Evolutionary conservation across 1,139 yeast genomes (phyloP).

Genomic region (Ogataea hybrid): DNA sequence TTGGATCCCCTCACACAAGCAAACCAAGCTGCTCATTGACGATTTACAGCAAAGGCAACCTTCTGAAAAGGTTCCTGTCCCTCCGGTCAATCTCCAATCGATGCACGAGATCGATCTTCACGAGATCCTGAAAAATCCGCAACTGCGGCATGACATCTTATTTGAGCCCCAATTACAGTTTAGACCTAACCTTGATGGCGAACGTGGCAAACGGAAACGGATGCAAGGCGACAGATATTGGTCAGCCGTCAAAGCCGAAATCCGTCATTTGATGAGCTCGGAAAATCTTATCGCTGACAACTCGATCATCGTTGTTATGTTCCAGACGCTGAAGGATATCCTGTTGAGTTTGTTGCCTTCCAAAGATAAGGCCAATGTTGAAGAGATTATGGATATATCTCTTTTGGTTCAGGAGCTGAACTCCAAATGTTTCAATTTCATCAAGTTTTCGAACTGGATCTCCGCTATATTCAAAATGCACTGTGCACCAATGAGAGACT

Average conservation of each 20-base stretch:
- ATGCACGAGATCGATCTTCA: conserved; percentile 84
- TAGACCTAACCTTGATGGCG: conserved; percentile 90
- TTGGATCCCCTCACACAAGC: conserved; percentile 33
- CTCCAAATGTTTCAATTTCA: conserved; percentile 67
- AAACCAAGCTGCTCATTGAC: conserved; percentile 16
- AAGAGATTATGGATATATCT: conserved; percentile 76
- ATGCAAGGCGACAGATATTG: conserved; percentile 78
- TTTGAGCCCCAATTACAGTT: conserved; percentile 93
- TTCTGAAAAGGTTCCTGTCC: conserved; percentile 37
- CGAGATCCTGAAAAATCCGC: conserved; percentile 89
- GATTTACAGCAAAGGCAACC: conserved; percentile 22
- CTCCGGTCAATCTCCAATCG: conserved; percentile 84
- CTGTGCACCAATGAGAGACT: conserved; percentile 96
- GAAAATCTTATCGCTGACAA: conserved; percentile 33
- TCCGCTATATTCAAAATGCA: conserved; percentile 71
- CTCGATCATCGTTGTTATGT: conserved; percentile 52
- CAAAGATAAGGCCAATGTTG: conserved; percentile 68
- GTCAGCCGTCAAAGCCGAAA: conserved; percentile 69
- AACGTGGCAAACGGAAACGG: conserved; percentile 79
- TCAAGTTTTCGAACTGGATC: conserved; percentile 67
- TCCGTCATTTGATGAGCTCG: conserved; percentile 12
- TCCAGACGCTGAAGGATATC: conserved; percentile 75
- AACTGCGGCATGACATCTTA: conserved; percentile 85
- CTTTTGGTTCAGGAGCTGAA: conserved; percentile 72
- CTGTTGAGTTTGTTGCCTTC: conserved; percentile 73